These are phyloP conservation scores for Xanthoceras sorbifolium DNA, from an alignment of 345 rosid species.

Conservation along the genomic window DNA sequence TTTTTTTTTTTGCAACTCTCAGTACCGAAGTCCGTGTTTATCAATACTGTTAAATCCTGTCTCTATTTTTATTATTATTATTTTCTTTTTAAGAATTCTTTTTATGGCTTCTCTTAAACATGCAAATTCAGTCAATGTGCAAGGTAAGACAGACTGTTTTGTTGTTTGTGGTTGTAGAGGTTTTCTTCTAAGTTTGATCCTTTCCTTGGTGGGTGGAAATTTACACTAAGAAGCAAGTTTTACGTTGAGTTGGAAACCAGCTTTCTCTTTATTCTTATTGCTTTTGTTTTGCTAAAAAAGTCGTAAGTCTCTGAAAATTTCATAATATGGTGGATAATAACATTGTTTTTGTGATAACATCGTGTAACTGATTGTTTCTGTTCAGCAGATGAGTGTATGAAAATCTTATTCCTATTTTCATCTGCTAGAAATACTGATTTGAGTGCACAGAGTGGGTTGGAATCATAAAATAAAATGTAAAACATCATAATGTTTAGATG, in stretches of 20 bases:
- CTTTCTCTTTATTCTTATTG: neutral
- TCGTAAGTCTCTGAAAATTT: neutral
- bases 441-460: neutral
- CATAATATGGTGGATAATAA: neutral
- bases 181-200: neutral
- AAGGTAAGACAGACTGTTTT: neutral
- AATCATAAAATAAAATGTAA: conserved; percentile 2
- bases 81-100: neutral
- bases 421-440: neutral
- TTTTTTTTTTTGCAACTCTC: neutral
- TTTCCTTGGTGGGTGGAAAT: neutral
- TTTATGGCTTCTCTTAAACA: neutral
- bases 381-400: neutral
- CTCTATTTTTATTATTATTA: neutral
- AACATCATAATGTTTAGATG: neutral
- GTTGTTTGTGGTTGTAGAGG: neutral
- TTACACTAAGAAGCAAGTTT: neutral
- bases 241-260: neutral
- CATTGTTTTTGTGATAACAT: neutral
- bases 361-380: neutral
- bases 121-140: neutral
- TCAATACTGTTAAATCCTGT: neutral
- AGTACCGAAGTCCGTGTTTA: neutral
- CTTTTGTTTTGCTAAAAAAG: neutral
- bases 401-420: conserved; percentile 1